Evolutionary conservation across 2,329 filamentous ascomycete species (phyloP).

Genomic region (Neurospora crassa): DNA sequence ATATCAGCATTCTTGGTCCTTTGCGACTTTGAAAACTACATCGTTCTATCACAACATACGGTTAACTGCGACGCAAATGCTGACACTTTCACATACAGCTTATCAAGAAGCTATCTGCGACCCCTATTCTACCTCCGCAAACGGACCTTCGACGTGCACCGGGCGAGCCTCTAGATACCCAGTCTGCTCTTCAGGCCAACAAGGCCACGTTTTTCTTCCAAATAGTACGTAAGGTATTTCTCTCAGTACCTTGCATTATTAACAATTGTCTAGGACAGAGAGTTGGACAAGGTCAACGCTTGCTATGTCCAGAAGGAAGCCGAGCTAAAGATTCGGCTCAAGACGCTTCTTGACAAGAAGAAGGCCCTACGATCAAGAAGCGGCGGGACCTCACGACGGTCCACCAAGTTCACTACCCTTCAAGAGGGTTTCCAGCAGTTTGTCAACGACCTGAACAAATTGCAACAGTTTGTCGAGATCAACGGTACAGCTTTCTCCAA

Average conservation of each 20-base stretch:
- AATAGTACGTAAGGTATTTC: constrained; percentile 50
- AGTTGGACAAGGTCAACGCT: constrained; percentile 95
- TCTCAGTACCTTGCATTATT: constrained; percentile 24
- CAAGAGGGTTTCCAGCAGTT: constrained; percentile 98
- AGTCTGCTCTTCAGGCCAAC: constrained; percentile 86
- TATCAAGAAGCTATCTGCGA: constrained; percentile 95
- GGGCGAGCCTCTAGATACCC: constrained; percentile 54
- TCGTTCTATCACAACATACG: not conserved
- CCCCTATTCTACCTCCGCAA: constrained; percentile 71
- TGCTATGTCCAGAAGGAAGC: constrained; percentile 98
- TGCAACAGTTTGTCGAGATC: constrained; percentile 97
- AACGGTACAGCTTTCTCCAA: constrained; percentile 98
- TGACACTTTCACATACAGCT: constrained; percentile 50
- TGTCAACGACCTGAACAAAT: constrained; percentile 90
- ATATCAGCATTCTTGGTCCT: not conserved
- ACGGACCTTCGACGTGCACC: constrained; percentile 46
- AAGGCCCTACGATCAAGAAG: constrained; percentile 74
- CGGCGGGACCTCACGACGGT: constrained; percentile 71
- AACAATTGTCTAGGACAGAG: constrained; percentile 65
- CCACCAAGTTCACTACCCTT: constrained; percentile 86
- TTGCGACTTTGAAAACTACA: not conserved
- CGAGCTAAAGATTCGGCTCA: constrained; percentile 90
- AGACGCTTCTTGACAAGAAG: constrained; percentile 92
- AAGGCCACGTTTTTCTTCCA: constrained; percentile 99
- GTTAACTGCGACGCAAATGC: constrained; percentile 3